phyloP scores from a whole-genome alignment of 768 basidiomycete genomes.

The Lactifluus pinguis region DNA sequence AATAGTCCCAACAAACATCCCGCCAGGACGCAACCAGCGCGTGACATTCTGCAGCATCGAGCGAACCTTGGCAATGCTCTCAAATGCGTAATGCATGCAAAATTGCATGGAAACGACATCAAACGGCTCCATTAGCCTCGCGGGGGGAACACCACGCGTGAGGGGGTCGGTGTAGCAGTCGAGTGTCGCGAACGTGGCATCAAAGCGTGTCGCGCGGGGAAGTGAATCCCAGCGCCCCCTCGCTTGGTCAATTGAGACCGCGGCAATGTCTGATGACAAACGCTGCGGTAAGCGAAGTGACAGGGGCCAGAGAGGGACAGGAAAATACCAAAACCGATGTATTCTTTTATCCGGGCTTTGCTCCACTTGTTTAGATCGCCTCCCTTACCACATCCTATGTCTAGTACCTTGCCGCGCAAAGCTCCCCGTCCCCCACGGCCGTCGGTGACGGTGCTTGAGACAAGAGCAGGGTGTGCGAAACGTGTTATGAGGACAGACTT shows the following conservation, averaged over 20 bases:
- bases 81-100: constrained; percentile 99
- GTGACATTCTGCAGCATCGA: constrained; percentile 92
- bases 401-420: constrained; percentile 69
- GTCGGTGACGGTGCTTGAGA: constrained; percentile 11
- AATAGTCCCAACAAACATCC: constrained; percentile 94
- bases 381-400: constrained; percentile 98
- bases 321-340: constrained; percentile 70
- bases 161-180: constrained; percentile 83
- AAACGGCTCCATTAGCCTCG: constrained; percentile 57
- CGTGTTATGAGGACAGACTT: constrained; percentile 94
- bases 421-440: constrained; percentile 25
- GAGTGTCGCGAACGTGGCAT: constrained; percentile 73
- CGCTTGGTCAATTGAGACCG: constrained; percentile 86
- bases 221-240: constrained; percentile 50
- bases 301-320: constrained; percentile 4
- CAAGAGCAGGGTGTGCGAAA: constrained; percentile 68
- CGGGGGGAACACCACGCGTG: constrained; percentile 54
- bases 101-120: constrained; percentile 99
- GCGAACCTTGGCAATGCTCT: constrained; percentile 75
- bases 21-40: constrained; percentile 69
- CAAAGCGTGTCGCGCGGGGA: constrained; percentile 48
- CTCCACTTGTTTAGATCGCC: constrained; percentile 95
- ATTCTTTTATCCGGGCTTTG: constrained; percentile 71
- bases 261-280: constrained; percentile 65
- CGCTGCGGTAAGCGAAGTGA: constrained; percentile 7